A percentile compares a stretch with the other conserved stretches of the same genome.
phyloP scores from a whole-genome alignment of 345 rosid species.

The Trapa bicornis region DNA sequence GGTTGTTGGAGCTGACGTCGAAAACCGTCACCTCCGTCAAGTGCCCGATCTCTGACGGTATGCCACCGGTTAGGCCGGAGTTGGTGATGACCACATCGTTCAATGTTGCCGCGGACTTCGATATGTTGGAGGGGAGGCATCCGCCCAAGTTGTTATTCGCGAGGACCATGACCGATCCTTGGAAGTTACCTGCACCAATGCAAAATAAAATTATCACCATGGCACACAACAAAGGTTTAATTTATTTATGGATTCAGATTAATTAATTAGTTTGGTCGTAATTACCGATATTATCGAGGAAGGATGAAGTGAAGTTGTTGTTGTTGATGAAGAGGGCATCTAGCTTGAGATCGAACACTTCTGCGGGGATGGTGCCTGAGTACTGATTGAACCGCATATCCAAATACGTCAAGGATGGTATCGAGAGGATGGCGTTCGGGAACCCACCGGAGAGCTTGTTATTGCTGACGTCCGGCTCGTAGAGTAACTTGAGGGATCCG shows the following conservation, averaged over 20 bases:
- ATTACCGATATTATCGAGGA: slow-evolving; percentile 57
- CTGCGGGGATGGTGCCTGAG: slow-evolving; percentile 41
- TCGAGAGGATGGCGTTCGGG: slow-evolving; percentile 40
- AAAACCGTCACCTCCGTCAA: slow-evolving; percentile 49
- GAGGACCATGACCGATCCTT: slow-evolving; percentile 62
- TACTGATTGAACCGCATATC: slow-evolving; percentile 63
- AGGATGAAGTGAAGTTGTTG: slow-evolving; percentile 53
- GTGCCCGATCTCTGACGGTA: slow-evolving; percentile 42
- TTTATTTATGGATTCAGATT: too few species aligned
- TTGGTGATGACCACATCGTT: slow-evolving; percentile 42
- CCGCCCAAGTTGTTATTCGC: slow-evolving; percentile 54
- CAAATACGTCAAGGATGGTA: slow-evolving; percentile 65
- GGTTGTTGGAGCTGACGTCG: slow-evolving; percentile 52
- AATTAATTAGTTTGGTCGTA: background rate
- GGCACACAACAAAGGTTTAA: background rate
- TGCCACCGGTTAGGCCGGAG: slow-evolving; percentile 48
- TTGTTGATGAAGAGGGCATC: slow-evolving; percentile 77
- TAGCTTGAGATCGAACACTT: slow-evolving; percentile 51
- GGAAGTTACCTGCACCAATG: slow-evolving; percentile 25
- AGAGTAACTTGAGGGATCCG: slow-evolving; percentile 28
- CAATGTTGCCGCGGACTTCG: slow-evolving; percentile 47
- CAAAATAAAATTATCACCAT: background rate
- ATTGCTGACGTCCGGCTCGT: slow-evolving; percentile 70
- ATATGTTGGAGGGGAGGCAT: slow-evolving; percentile 57
- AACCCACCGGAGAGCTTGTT: slow-evolving; percentile 54